Base-by-base conservation (phyloP, 139 green algal genomes). In the Closterium sp. region DNA sequence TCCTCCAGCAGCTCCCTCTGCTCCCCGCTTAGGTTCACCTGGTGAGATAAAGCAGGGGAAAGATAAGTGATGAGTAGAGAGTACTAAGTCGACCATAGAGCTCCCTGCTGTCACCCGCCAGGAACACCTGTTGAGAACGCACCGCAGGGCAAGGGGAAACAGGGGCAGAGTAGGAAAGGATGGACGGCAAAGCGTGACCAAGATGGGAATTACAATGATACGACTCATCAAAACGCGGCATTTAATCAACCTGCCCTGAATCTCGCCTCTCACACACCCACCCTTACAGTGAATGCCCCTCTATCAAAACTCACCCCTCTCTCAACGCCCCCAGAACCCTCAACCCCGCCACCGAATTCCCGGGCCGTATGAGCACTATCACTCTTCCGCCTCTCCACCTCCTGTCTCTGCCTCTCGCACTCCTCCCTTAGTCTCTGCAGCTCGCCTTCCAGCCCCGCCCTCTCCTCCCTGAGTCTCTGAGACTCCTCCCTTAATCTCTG, bases 321-420 rank as follows among this genome's bases (percentile, higher is more conserved):
- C 55, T 76, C 55, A 28, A 92, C 31, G 16, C 33, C 85, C 23
- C 30, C 85, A 90, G 34, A 55, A n/a, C 33, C 83, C 34, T 92
- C 89, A 8, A 16, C 85, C 34, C 23, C 19, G 23, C 25, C 33
- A 86, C 85, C 32, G 25, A 32, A 28, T 34, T 32, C 36, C 84
- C 16, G 43, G 30, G 36, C 32, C 25, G 33, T 31, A n/a, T n/a
- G n/a, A 16, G 90, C 84, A 69, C 23, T 81, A 23, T 64, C 31
- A 31, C 36, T 21, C 30, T 89, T 81, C 86, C 32, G 86, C 86
- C 86, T 64, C 8, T 31, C 21, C 36, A 81, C 31, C 9, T 32
- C 34, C 0, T 32, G 28, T 84, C 81, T 55, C 69, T 23, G 91
- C 66, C 84, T 91, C 88, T 91, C 66, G n/a, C 88, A 31, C 84